These are phyloP conservation scores for Coniella lustricola DNA, from an alignment of 2,329 filamentous ascomycete species.

Conservation along the genomic window DNA sequence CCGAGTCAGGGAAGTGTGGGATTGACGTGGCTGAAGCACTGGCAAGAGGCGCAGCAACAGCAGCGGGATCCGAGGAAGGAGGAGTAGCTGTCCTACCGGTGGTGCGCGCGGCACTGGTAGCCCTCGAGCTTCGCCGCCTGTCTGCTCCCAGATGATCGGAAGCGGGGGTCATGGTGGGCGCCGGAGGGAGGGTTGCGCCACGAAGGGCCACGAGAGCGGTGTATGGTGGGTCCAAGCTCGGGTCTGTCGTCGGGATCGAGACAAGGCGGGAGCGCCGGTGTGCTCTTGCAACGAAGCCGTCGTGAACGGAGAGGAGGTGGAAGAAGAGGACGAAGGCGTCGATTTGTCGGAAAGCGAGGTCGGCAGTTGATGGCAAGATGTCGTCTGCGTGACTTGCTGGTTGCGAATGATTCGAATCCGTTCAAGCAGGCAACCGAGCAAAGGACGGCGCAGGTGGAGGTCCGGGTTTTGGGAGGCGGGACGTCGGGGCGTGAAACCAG, in stretches of 20 bases:
- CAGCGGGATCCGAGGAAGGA: slow-evolving; percentile 11
- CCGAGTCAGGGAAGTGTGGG: slow-evolving; percentile 29
- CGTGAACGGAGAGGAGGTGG: not conserved
- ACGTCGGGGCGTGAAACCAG: no score
- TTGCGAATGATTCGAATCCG: no score
- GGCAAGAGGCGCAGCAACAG: no score
- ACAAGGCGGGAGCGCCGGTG: not conserved
- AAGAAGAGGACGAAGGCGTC: not conserved
- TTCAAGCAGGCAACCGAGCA: no score
- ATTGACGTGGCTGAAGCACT: no score
- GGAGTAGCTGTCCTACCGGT: slow-evolving; percentile 20
- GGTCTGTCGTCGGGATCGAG: not conserved
- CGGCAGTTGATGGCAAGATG: no score
- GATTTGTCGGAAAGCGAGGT: not conserved
- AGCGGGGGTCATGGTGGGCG: slow-evolving; percentile 11
- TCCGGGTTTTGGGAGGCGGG: no score
- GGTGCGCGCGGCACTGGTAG: slow-evolving; percentile 17
- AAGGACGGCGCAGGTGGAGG: no score
- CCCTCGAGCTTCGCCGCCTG: slow-evolving; percentile 9
- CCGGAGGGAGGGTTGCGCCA: not conserved
- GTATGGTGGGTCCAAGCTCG: not conserved
- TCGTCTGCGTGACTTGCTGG: no score
- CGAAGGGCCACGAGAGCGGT: not conserved
- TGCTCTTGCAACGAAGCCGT: not conserved
- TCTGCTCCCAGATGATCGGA: slow-evolving; percentile 5